phyloP scores from a whole-genome alignment of 148 eudicot species.

The Amaranthus cruentus region DNA sequence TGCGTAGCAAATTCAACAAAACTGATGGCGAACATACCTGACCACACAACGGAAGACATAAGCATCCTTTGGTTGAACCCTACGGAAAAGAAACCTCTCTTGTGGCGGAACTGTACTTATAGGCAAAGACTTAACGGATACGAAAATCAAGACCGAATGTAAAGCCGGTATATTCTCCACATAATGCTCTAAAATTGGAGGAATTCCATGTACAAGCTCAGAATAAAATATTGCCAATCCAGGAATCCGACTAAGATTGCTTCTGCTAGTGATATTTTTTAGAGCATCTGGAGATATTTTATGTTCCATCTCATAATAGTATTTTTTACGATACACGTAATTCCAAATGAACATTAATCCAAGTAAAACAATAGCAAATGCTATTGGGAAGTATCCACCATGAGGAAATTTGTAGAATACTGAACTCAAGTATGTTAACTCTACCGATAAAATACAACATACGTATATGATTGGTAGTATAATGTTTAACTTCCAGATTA shows the following conservation, averaged over 20 bases:
- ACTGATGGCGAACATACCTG: conserved; percentile 24
- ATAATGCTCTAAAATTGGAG: conserved; percentile 79
- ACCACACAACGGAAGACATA: conserved; percentile 60
- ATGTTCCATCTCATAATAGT: conserved; percentile 52
- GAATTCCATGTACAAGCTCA: conserved; percentile 72
- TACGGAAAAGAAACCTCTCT: conserved; percentile 56
- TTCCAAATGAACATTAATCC: conserved; percentile 60
- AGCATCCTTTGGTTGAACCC: conserved; percentile 48
- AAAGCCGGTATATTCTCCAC: conserved; percentile 54
- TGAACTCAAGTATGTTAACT: conserved; percentile 48
- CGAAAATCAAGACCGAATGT: conserved; percentile 58
- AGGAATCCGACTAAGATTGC: conserved; percentile 34
- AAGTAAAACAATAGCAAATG: conserved; percentile 43
- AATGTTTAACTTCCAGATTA: conserved; percentile 63
- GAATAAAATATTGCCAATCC: conserved; percentile 75
- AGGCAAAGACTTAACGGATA: conserved; percentile 55
- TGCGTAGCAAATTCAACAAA: too few species aligned
- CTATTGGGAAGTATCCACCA: conserved; percentile 66
- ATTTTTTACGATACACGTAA: conserved; percentile 54
- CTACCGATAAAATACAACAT: conserved; percentile 37
- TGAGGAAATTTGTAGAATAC: conserved; percentile 66
- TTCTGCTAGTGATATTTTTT: conserved; percentile 29
- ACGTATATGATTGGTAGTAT: conserved; percentile 30
- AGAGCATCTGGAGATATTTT: conserved; percentile 54
- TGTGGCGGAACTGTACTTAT: conserved; percentile 49